Evolutionary conservation across 2,329 filamentous ascomycete genomes (phyloP).

Genomic region (Apiospora sp.): DNA sequence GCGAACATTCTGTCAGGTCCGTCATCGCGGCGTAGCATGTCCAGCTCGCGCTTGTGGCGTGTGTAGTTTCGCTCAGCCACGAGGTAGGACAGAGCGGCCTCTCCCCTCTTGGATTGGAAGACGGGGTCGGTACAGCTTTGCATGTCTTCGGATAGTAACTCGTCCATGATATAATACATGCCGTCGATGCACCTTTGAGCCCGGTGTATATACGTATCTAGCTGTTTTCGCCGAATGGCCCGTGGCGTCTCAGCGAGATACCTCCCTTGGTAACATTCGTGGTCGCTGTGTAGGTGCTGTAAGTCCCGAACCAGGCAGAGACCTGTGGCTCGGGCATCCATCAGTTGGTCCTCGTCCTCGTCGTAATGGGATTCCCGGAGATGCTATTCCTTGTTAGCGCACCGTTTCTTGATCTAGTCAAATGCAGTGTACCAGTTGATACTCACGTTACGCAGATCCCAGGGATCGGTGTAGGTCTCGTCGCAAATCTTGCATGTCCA

Average conservation of each 20-base stretch:
- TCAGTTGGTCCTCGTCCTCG: not conserved
- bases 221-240: not conserved
- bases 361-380: not conserved
- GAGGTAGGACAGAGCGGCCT: not conserved
- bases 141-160: not conserved
- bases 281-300: not conserved
- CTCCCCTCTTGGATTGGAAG: not conserved
- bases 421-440: not conserved
- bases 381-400: not conserved
- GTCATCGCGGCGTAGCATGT: not conserved
- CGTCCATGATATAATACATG: not conserved
- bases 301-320: not conserved
- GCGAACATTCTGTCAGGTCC: not conserved
- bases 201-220: not conserved
- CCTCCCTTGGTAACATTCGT: not conserved
- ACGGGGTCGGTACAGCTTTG: not conserved
- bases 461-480: not conserved
- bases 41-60: not conserved
- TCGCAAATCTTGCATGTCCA: not conserved
- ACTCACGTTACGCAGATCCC: not conserved
- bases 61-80: not conserved
- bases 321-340: not conserved
- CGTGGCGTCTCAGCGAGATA: not conserved
- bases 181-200: not conserved
- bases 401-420: not conserved